These are phyloP conservation scores for Emiliania huxleyi DNA, from an alignment of 78 protist genomes.

Conservation along the genomic window DNA sequence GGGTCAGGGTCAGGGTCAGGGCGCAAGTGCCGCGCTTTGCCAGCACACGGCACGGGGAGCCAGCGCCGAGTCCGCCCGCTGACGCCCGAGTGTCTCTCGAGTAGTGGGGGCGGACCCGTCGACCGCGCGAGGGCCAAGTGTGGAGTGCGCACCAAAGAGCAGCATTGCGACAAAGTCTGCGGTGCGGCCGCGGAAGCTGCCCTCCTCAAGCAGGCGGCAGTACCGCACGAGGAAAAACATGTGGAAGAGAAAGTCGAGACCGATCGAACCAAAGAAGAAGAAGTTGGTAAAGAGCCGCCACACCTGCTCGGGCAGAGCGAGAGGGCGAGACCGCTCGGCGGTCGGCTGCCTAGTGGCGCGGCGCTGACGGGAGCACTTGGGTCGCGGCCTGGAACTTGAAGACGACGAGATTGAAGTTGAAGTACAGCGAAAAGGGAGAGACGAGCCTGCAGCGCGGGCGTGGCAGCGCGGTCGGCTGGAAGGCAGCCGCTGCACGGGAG, in stretches of 20 bases:
- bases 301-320: neutral
- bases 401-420: neutral
- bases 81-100: no score
- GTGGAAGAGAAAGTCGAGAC: conserved; percentile 60
- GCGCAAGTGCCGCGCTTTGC: no score
- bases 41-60: no score
- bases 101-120: no score
- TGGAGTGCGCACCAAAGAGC: conserved; percentile 44
- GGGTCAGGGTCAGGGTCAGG: no score
- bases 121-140: neutral
- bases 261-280: conserved; percentile 48
- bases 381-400: conserved; percentile 7
- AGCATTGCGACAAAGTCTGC: conserved; percentile 56
- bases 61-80: no score
- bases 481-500: no score
- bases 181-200: conserved; percentile 45
- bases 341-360: neutral
- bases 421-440: conserved; percentile 41
- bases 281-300: conserved; percentile 66
- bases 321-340: neutral
- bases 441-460: neutral
- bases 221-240: conserved; percentile 70
- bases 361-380: no score
- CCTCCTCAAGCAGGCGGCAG: conserved; percentile 55
- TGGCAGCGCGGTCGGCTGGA: neutral